Percentiles rank a stretch among this genome's conserved stretches.
Evolutionary conservation across 345 rosid species (phyloP).

Genomic region (Gossypium rotundifolium): DNA sequence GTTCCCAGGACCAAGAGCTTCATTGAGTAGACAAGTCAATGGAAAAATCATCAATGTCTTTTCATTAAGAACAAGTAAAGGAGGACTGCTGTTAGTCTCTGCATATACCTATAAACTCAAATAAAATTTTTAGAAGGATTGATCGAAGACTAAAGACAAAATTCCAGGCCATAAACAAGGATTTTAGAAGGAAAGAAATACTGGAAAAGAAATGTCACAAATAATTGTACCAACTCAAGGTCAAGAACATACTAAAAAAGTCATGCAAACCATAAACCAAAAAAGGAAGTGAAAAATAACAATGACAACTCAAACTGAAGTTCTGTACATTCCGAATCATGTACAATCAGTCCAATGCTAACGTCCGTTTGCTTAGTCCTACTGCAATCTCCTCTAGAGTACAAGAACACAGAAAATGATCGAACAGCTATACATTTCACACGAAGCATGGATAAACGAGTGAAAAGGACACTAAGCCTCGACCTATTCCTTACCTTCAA

Average conservation of each 20-base stretch:
- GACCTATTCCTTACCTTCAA: not conserved
- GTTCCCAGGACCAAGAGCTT: too few relatives aligned
- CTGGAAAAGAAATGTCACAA: not conserved
- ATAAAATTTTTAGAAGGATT: too few relatives aligned
- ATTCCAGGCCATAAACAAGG: not conserved
- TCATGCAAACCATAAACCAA: not conserved
- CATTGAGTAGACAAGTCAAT: too few relatives aligned
- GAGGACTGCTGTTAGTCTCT: too few relatives aligned
- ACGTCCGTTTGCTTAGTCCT: not conserved
- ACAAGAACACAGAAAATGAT: not conserved
- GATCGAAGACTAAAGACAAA: not conserved
- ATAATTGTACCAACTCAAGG: not conserved
- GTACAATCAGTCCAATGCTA: constrained; percentile 13
- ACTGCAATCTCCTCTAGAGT: constrained; percentile 11
- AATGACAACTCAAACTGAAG: not conserved
- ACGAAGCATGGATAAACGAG: constrained; percentile 1
- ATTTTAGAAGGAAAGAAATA: not conserved
- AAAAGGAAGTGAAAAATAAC: not conserved
- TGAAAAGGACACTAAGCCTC: not conserved
- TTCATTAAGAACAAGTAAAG: too few relatives aligned
- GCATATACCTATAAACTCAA: too few relatives aligned
- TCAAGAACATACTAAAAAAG: not conserved
- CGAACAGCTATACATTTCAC: not conserved
- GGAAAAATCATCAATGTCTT: too few relatives aligned
- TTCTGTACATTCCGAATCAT: constrained; percentile 15